Evolutionary conservation across 2,329 filamentous ascomycete genomes (phyloP).

Genomic region (Aspergillus clavatus): DNA sequence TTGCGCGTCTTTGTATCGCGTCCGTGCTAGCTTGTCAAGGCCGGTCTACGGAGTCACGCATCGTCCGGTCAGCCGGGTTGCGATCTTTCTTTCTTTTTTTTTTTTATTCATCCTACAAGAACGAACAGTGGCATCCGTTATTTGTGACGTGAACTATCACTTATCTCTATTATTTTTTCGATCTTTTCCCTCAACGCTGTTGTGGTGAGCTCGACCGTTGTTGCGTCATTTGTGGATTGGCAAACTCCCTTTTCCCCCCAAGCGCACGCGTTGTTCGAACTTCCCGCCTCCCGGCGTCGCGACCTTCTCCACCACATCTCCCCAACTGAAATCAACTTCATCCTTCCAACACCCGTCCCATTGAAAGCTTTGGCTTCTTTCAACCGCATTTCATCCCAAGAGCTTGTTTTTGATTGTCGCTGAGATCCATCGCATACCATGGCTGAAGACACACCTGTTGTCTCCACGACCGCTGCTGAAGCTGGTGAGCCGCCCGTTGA

Average conservation of each 20-base stretch:
- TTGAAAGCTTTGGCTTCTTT: slow-evolving; percentile 9
- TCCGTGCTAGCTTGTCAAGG: too few species aligned
- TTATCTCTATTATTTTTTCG: slow-evolving; percentile 1
- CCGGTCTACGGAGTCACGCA: too few species aligned
- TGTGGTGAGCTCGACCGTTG: slow-evolving; percentile 16
- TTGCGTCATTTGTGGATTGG: slow-evolving; percentile 22
- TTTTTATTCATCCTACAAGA: too few species aligned
- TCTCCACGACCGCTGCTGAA: slow-evolving; percentile 26
- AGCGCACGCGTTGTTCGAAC: slow-evolving; percentile 26
- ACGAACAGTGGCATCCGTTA: not conserved
- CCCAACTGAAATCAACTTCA: slow-evolving; percentile 25
- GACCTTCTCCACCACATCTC: slow-evolving; percentile 25
- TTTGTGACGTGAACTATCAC: slow-evolving; percentile 1
- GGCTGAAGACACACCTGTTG: slow-evolving; percentile 36
- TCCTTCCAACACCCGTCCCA: slow-evolving; percentile 16
- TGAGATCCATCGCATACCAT: slow-evolving; percentile 28
- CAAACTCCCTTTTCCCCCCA: slow-evolving; percentile 12
- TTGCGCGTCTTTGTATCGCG: not conserved
- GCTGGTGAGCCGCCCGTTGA: slow-evolving; percentile 30
- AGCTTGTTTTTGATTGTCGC: slow-evolving; percentile 11
- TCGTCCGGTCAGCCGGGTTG: too few species aligned
- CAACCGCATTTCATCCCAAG: slow-evolving; percentile 9
- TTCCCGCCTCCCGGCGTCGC: slow-evolving; percentile 26
- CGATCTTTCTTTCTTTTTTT: too few species aligned
- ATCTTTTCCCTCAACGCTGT: too few species aligned